These are phyloP conservation scores for Dovyalis caffra DNA, from an alignment of 345 rosid species.

Conservation along the genomic window DNA sequence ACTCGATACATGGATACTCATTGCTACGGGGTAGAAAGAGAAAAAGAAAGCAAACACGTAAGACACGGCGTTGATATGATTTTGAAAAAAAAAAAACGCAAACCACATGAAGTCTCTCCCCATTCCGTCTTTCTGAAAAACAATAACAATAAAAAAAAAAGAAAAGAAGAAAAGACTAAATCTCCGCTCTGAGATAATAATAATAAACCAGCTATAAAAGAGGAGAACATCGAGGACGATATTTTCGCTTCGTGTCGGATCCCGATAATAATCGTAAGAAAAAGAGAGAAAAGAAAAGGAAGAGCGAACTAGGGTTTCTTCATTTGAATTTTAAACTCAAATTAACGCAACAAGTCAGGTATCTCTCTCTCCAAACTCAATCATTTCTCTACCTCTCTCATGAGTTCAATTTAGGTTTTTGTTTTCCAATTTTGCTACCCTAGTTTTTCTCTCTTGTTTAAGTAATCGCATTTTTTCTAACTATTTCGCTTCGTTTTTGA, in stretches of 20 bases:
- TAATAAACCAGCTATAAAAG: background rate
- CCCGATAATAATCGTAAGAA: background rate
- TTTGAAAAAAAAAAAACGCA: too few relatives aligned
- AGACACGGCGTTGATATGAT: too few relatives aligned
- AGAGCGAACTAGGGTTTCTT: slow-evolving; percentile 17
- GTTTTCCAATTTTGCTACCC: background rate
- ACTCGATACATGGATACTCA: too few relatives aligned
- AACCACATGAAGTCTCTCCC: too few relatives aligned
- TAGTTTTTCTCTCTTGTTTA: background rate
- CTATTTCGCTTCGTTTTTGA: background rate
- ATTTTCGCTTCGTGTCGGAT: slow-evolving; percentile 22
- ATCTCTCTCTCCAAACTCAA: background rate
- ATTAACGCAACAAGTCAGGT: slow-evolving; percentile 3
- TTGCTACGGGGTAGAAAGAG: too few relatives aligned
- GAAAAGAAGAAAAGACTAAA: too few relatives aligned
- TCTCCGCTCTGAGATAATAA: too few relatives aligned
- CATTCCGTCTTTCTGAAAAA: too few relatives aligned
- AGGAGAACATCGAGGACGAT: background rate
- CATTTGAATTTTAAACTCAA: background rate
- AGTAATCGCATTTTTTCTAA: background rate
- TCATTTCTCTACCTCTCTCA: background rate
- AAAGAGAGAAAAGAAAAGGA: background rate
- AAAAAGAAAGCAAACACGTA: too few relatives aligned
- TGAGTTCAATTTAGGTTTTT: background rate
- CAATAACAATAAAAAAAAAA: too few relatives aligned